Evolutionary conservation across 2,329 filamentous ascomycete species (phyloP).

Genomic region (Fusarium irregulare): DNA sequence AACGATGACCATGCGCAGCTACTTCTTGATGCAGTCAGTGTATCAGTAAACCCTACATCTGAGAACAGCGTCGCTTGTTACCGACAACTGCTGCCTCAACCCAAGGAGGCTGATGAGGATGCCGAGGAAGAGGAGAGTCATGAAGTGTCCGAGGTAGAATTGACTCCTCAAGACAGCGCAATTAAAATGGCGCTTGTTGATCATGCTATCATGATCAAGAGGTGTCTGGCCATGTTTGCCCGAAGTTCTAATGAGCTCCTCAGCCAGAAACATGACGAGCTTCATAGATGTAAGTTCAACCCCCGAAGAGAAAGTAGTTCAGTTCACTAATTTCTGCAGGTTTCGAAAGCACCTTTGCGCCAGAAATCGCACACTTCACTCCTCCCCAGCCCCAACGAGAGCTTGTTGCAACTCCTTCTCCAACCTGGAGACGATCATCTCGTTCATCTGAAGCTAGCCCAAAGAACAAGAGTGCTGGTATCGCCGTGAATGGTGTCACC

Average conservation of each 20-base stretch:
- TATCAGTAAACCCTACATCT: conserved; percentile 79
- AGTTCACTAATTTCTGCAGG: conserved; percentile 54
- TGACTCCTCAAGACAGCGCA: conserved; percentile 76
- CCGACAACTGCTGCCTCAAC: conserved; percentile 74
- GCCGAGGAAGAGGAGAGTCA: conserved; percentile 57
- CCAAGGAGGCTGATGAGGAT: conserved; percentile 55
- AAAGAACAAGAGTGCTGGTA: conserved; percentile 49
- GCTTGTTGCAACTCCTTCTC: conserved; percentile 55
- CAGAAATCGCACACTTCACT: conserved; percentile 72
- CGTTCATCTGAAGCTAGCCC: conserved; percentile 55
- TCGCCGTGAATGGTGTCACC: conserved; percentile 50
- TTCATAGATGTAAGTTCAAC: conserved; percentile 70
- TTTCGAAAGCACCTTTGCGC: conserved; percentile 71
- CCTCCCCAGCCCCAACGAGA: conserved; percentile 60
- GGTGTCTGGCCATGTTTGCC: conserved; percentile 77
- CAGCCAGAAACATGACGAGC: conserved; percentile 66
- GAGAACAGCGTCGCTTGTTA: conserved; percentile 85
- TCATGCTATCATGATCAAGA: conserved; percentile 87
- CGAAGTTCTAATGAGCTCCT: conserved; percentile 71
- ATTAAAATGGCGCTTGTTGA: conserved; percentile 88
- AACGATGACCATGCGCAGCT: conserved; percentile 76
- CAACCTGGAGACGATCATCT: conserved; percentile 63
- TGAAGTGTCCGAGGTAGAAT: conserved; percentile 58
- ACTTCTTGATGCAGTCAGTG: conserved; percentile 79
- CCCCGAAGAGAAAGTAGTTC: neutral